Percentiles rank a stretch among this genome's conserved stretches.
Conservation (phyloP, 345 rosid species). For the Eucalyptus curtisii region DNA sequence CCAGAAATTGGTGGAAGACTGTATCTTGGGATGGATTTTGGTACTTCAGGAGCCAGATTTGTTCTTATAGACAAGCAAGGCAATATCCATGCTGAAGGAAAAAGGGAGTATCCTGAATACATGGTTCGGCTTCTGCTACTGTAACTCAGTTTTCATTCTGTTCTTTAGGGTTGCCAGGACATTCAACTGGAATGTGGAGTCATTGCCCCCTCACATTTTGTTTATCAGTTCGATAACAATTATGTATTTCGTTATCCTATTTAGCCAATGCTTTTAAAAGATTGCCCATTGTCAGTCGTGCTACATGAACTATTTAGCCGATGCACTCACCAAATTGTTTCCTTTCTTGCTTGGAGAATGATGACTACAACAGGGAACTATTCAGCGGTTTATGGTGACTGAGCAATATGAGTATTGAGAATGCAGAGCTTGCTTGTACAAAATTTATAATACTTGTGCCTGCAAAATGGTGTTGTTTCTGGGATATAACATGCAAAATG, state of each 20-base stretch:
- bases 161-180: background rate
- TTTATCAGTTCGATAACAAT: background rate
- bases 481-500: background rate
- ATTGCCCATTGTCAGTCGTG: background rate
- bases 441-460: background rate
- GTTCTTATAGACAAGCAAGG: constrained; percentile 67
- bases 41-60: constrained; percentile 88
- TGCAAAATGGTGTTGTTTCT: background rate
- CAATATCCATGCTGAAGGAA: constrained; percentile 43
- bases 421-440: background rate
- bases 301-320: background rate
- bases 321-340: background rate
- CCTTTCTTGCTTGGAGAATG: background rate
- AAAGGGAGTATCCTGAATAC: constrained; percentile 47
- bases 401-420: background rate
- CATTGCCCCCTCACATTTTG: background rate
- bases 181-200: background rate
- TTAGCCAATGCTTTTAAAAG: background rate
- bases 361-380: background rate
- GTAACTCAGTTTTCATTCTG: background rate
- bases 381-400: background rate
- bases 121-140: constrained; percentile 17
- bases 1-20: constrained; percentile 21
- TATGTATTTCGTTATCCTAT: background rate
- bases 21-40: constrained; percentile 90